Percentiles rank a stretch among this genome's conserved stretches.
Evolutionary conservation across 192 early-diverging fungal species (phyloP).

Genomic region (Dissophora globulifera): DNA sequence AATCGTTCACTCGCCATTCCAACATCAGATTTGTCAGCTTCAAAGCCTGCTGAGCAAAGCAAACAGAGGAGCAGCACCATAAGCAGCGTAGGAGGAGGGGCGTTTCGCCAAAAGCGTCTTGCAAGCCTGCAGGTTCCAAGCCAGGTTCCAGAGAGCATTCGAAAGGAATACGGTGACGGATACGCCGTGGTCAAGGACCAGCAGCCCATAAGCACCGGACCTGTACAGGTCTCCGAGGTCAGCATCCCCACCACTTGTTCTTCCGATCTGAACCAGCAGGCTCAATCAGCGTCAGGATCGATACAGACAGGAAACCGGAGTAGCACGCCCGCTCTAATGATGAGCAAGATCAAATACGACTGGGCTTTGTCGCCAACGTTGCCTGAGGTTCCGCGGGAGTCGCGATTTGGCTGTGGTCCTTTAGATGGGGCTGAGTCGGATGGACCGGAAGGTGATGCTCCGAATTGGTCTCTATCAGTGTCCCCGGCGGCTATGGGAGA

Average conservation of each 20-base stretch:
- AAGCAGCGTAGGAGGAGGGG: constrained; percentile 3
- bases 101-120: constrained; percentile 38
- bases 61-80: background rate
- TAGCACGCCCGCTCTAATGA: constrained; percentile 45
- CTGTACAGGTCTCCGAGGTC: constrained; percentile 4
- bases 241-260: background rate
- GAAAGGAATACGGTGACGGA: constrained; percentile 11
- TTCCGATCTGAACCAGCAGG: background rate
- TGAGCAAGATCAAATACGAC: constrained; percentile 46
- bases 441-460: background rate
- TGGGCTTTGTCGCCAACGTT: constrained; percentile 25
- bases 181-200: background rate
- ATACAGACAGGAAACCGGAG: constrained; percentile 21
- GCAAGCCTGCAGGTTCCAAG: constrained; percentile 27
- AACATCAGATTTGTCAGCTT: background rate
- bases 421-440: constrained; percentile 4
- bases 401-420: constrained; percentile 30
- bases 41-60: background rate
- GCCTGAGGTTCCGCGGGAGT: constrained; percentile 6
- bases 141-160: background rate
- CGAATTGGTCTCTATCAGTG: background rate
- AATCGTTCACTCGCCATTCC: background rate
- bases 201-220: background rate
- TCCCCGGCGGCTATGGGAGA: background rate
- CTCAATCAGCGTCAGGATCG: background rate